A percentile compares a stretch with the other conserved stretches of the same genome.
phyloP scores from a whole-genome alignment of 2,329 filamentous ascomycete species.

The Myriosclerotinia duriaeana region DNA sequence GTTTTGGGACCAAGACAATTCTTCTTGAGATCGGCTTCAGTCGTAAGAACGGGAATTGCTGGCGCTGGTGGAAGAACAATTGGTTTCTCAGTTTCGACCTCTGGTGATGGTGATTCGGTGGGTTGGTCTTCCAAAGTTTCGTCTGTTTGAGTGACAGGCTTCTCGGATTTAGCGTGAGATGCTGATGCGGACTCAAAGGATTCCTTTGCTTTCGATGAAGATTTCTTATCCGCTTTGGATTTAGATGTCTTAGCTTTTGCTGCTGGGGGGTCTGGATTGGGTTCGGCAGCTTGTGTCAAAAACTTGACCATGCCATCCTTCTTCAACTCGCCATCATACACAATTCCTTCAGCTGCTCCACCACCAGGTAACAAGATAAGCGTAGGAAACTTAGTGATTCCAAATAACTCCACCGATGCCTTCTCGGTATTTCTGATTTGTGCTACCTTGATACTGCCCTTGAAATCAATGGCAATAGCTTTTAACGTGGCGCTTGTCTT shows the following conservation, averaged over 20 bases:
- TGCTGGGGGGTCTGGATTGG: slow-evolving; percentile 74
- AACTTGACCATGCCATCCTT: slow-evolving; percentile 81
- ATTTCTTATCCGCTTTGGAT: slow-evolving; percentile 42
- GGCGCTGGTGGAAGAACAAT: slow-evolving; percentile 54
- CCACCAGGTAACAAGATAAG: slow-evolving; percentile 76
- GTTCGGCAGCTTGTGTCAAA: slow-evolving; percentile 72
- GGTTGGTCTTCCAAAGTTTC: slow-evolving; percentile 52
- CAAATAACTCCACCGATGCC: slow-evolving; percentile 69
- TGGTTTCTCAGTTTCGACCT: slow-evolving; percentile 44
- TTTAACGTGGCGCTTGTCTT: slow-evolving; percentile 79
- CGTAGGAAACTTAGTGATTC: slow-evolving; percentile 74
- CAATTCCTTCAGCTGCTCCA: slow-evolving; percentile 61
- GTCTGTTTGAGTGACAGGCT: slow-evolving; percentile 49
- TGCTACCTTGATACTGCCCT: slow-evolving; percentile 73
- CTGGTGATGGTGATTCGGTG: slow-evolving; percentile 49
- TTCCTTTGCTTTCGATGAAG: slow-evolving; percentile 45
- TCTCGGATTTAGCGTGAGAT: slow-evolving; percentile 51
- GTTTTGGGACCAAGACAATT: slow-evolving; percentile 75
- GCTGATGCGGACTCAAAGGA: slow-evolving; percentile 52
- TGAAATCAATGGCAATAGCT: slow-evolving; percentile 86
- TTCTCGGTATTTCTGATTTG: slow-evolving; percentile 70
- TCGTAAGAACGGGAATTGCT: slow-evolving; percentile 64
- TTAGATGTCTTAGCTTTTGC: slow-evolving; percentile 46
- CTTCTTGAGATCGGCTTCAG: slow-evolving; percentile 62
- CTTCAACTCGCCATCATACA: slow-evolving; percentile 81